phyloP scores from a whole-genome alignment of 768 basidiomycete species.

The Lactarius indigo region DNA sequence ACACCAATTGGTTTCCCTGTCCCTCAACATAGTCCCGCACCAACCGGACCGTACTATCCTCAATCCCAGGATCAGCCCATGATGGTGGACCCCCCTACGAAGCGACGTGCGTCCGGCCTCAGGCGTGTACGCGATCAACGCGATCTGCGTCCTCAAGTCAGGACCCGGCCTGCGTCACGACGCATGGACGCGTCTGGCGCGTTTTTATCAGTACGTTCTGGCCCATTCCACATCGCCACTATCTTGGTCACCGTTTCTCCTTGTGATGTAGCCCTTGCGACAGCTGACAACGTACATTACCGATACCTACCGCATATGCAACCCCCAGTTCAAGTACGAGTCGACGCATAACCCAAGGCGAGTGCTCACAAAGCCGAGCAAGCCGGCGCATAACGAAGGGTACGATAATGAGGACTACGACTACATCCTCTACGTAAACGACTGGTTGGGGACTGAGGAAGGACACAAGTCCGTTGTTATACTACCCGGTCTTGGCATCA shows the following conservation, averaged over 20 bases:
- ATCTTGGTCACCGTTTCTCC: conserved; percentile 22
- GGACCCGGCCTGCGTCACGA: conserved; percentile 57
- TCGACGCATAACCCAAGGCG: conserved; percentile 91
- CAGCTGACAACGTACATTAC: conserved; percentile 82
- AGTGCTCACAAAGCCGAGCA: conserved; percentile 96
- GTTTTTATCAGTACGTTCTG: conserved; percentile 73
- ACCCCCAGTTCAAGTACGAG: conserved; percentile 93
- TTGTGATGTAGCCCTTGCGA: conserved; percentile 46
- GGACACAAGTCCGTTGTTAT: conserved; percentile 77
- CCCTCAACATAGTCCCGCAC: conserved; percentile 44
- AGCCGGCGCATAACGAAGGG: conserved; percentile 92
- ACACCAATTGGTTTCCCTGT: conserved; percentile 71
- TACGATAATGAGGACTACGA: conserved; percentile 99
- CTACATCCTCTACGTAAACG: conserved; percentile 99
- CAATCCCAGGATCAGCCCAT: conserved; percentile 58
- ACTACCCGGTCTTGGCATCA: conserved; percentile 13
- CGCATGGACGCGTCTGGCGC: conserved; percentile 72
- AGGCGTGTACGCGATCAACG: conserved; percentile 70
- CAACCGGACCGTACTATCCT: conserved; percentile 47
- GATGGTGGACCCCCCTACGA: conserved; percentile 63
- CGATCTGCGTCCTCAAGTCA: conserved; percentile 76
- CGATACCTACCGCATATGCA: conserved; percentile 92
- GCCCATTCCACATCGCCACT: conserved; percentile 1
- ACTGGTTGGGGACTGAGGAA: conserved; percentile 91
- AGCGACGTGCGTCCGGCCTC: conserved; percentile 72